A percentile compares a stretch with the other conserved stretches of the same genome.
phyloP scores from a whole-genome alignment of 2,329 filamentous ascomycete species.

The Beauveria pseudobassiana region DNA sequence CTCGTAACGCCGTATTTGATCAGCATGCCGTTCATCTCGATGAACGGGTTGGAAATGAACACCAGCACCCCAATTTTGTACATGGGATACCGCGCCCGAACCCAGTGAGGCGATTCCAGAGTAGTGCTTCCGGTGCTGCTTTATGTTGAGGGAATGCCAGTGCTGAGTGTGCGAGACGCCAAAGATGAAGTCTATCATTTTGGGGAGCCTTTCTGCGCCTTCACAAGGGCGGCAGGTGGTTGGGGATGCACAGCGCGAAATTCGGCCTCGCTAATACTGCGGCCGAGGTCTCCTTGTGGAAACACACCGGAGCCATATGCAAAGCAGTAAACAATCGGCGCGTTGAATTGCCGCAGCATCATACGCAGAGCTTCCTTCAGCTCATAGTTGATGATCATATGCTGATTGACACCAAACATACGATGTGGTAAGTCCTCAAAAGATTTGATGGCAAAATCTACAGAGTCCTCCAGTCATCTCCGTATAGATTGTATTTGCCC shows the following conservation, averaged over 20 bases:
- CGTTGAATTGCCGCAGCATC: constrained; percentile 84
- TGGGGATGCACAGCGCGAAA: constrained; percentile 68
- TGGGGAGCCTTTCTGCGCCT: constrained; percentile 78
- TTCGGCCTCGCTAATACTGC: constrained; percentile 46
- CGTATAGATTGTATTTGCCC: constrained; percentile 29
- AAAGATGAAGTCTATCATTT: constrained; percentile 99
- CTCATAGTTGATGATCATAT: constrained; percentile 91
- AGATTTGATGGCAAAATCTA: constrained; percentile 34
- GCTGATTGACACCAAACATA: constrained; percentile 88
- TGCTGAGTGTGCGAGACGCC: constrained; percentile 91
- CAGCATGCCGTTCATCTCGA: constrained; percentile 88
- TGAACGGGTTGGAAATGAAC: constrained; percentile 95
- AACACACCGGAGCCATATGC: constrained; percentile 98
- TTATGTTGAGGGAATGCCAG: constrained; percentile 91
- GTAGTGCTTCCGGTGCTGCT: constrained; percentile 86
- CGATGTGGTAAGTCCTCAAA: constrained; percentile 38
- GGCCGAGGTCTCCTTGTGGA: constrained; percentile 57
- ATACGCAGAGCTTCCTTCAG: constrained; percentile 86
- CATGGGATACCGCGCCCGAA: constrained; percentile 73
- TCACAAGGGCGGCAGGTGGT: constrained; percentile 70
- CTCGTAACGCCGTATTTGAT: constrained; percentile 99
- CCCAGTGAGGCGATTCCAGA: constrained; percentile 76
- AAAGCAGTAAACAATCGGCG: constrained; percentile 92
- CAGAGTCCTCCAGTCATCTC: constrained; percentile 36
- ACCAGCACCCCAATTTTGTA: constrained; percentile 90